Conservation (phyloP, 805 yeast genomes). For the Metschnikowia cerradonensis region DNA sequence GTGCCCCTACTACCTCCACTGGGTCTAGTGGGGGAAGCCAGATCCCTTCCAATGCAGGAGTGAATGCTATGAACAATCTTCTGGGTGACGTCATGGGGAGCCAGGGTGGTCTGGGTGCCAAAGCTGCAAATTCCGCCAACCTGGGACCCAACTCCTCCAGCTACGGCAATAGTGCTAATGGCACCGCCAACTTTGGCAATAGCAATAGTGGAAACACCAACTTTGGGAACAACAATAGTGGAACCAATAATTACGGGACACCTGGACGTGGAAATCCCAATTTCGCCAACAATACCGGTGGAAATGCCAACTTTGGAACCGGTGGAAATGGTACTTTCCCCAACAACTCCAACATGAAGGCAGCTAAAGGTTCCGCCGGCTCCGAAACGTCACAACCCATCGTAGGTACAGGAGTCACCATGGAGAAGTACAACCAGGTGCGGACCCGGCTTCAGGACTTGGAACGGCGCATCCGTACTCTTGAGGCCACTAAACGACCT, state of each 20-base stretch:
- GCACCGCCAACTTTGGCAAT: background rate
- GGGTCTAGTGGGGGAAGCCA: too few relatives aligned
- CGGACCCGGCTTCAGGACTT: slow-evolving; percentile 46
- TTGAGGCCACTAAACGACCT: slow-evolving; percentile 46
- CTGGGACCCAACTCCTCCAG: background rate
- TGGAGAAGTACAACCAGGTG: slow-evolving; percentile 41
- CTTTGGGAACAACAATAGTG: background rate
- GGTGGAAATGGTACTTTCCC: too few relatives aligned
- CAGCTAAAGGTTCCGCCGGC: background rate
- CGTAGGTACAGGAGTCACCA: slow-evolving; percentile 17
- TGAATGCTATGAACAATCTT: background rate
- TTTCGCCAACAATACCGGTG: background rate
- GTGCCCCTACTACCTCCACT: background rate
- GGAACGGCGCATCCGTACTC: slow-evolving; percentile 46
- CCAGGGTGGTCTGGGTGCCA: background rate
- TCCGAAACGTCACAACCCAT: background rate
- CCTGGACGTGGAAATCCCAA: background rate
- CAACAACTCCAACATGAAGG: background rate
- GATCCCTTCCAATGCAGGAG: background rate
- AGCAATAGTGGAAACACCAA: background rate
- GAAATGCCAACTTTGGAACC: background rate
- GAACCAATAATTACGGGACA: too few relatives aligned
- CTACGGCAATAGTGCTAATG: background rate
- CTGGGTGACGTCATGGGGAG: background rate
- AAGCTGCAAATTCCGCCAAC: background rate